A percentile compares a stretch with the other conserved stretches of the same genome.
These are phyloP conservation scores for Mycena belliarum DNA, from an alignment of 768 basidiomycete species.

Conservation along the genomic window DNA sequence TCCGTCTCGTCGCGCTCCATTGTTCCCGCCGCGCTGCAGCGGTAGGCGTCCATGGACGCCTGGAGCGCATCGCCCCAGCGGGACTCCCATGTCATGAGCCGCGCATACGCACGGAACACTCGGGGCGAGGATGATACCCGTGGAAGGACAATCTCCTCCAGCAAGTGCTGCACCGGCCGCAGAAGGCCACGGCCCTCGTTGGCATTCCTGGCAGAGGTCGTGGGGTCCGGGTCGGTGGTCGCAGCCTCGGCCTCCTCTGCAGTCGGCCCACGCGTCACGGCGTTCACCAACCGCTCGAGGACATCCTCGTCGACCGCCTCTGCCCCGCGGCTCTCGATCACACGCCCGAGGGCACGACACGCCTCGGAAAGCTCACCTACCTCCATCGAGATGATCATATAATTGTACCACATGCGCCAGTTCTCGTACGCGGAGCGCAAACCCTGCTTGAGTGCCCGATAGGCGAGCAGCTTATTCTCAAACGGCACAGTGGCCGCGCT, in stretches of 20 bases:
- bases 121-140: conserved; percentile 71
- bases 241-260: conserved; percentile 38
- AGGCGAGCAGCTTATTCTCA: conserved; percentile 83
- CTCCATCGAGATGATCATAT: conserved; percentile 90
- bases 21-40: conserved; percentile 60
- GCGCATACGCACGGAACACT: conserved; percentile 82
- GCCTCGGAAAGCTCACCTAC: conserved; percentile 92
- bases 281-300: conserved; percentile 84
- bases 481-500: conserved; percentile 48
- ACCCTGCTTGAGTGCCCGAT: conserved; percentile 89
- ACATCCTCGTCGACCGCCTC: conserved; percentile 82
- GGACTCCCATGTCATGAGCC: conserved; percentile 72
- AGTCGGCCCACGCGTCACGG: conserved; percentile 63
- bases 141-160: conserved; percentile 80
- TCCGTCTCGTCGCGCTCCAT: conserved; percentile 72
- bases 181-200: conserved; percentile 71
- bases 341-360: conserved; percentile 75
- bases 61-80: conserved; percentile 79
- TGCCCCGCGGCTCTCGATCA: conserved; percentile 76
- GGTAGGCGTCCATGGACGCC: conserved; percentile 85
- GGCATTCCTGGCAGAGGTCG: conserved; percentile 37
- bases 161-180: conserved; percentile 67
- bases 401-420: conserved; percentile 99
- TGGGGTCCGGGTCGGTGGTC: conserved; percentile 6
- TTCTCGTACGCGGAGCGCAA: conserved; percentile 83